A percentile compares a stretch with the other conserved stretches of the same genome.
Conservation (phyloP, 2,329 filamentous ascomycete species). For the Fulvia fulva region DNA sequence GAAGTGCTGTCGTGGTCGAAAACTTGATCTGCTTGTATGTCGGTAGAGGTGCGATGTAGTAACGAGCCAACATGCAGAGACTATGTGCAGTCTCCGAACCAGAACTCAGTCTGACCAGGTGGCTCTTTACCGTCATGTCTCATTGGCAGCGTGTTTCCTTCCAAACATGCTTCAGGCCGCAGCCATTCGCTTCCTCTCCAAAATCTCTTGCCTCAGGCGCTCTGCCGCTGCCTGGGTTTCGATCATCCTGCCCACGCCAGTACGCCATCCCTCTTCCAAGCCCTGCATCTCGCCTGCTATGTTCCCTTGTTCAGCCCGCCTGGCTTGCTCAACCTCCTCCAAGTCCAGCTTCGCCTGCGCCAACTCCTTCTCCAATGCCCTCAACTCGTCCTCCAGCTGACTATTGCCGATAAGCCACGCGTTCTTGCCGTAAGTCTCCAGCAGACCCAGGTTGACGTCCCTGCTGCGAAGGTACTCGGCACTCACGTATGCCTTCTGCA, state of each 20-base stretch:
- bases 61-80: background rate
- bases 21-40: background rate
- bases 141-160: background rate
- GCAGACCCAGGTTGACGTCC: constrained; percentile 62
- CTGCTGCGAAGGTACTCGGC: constrained; percentile 56
- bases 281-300: constrained; percentile 68
- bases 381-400: constrained; percentile 69
- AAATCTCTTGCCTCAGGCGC: constrained; percentile 61
- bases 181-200: constrained; percentile 56
- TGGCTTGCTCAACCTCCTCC: constrained; percentile 67
- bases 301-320: constrained; percentile 66
- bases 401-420: constrained; percentile 86
- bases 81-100: background rate
- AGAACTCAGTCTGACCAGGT: constrained; percentile 12
- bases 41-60: background rate
- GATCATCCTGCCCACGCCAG: constrained; percentile 71
- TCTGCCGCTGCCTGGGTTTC: constrained; percentile 86
- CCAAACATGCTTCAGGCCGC: constrained; percentile 17
- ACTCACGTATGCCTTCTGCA: constrained; percentile 56
- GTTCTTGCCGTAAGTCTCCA: constrained; percentile 80
- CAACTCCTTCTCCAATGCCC: constrained; percentile 69
- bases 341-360: constrained; percentile 63
- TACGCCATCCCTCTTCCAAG: constrained; percentile 75
- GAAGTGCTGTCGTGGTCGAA: background rate
- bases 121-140: background rate